phyloP scores from a whole-genome alignment of 2,329 filamentous ascomycete genomes.

The Phaeoacremonium minimum region DNA sequence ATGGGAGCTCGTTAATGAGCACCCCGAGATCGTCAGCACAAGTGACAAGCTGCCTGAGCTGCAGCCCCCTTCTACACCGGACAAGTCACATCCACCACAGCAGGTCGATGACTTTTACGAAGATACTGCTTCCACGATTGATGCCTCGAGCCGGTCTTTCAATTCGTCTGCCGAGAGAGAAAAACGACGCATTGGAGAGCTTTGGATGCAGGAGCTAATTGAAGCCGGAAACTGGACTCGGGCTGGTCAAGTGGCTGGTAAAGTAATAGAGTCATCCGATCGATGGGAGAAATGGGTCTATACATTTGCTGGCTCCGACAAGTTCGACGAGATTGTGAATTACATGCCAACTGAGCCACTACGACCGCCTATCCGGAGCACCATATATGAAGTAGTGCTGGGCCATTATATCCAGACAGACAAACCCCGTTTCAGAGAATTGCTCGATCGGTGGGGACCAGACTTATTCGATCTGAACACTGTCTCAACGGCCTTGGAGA shows the following conservation, averaged over 20 bases:
- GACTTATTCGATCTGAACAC: slow-evolving; percentile 78
- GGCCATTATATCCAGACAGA: slow-evolving; percentile 83
- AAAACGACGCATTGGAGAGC: slow-evolving; percentile 84
- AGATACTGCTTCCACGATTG: slow-evolving; percentile 60
- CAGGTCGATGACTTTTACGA: slow-evolving; percentile 67
- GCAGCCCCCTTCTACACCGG: slow-evolving; percentile 27
- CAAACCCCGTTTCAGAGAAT: slow-evolving; percentile 67
- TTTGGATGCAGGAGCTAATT: slow-evolving; percentile 87
- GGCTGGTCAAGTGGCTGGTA: slow-evolving; percentile 77
- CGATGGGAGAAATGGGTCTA: slow-evolving; percentile 96
- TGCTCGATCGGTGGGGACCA: slow-evolving; percentile 79
- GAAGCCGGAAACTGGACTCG: slow-evolving; percentile 68
- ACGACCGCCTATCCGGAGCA: slow-evolving; percentile 71
- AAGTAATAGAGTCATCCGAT: slow-evolving; percentile 72
- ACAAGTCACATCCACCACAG: slow-evolving; percentile 21
- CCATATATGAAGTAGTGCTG: slow-evolving; percentile 85
- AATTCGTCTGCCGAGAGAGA: slow-evolving; percentile 75
- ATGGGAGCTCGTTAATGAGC: slow-evolving; percentile 84
- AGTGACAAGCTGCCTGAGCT: slow-evolving; percentile 34
- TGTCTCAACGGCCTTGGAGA: slow-evolving; percentile 74
- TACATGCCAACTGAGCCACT: slow-evolving; percentile 77
- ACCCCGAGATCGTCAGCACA: slow-evolving; percentile 66
- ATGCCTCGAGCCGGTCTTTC: slow-evolving; percentile 51
- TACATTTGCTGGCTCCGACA: slow-evolving; percentile 80
- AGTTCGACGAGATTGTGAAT: slow-evolving; percentile 84